A percentile compares a stretch with the other conserved stretches of the same genome.
phyloP scores from a whole-genome alignment of 805 yeast species.

The Wickerhamomyces subpelliculosus region DNA sequence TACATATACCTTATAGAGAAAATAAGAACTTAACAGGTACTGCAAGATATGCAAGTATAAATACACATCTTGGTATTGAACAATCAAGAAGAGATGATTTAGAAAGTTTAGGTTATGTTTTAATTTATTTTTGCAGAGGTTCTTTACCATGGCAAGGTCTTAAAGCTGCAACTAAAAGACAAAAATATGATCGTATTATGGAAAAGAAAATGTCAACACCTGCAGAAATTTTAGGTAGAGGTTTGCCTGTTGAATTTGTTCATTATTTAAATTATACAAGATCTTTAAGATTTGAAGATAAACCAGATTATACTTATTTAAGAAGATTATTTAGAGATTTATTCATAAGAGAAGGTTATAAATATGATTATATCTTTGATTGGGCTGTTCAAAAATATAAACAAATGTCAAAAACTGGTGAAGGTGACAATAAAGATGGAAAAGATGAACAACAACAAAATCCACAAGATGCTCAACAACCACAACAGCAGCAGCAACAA shows the following conservation, averaged over 20 bases:
- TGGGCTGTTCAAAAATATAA: conserved; percentile 88
- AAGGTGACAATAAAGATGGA: conserved; percentile 1
- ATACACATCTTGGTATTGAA: conserved; percentile 95
- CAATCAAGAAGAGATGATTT: conserved; percentile 95
- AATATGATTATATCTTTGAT: conserved; percentile 91
- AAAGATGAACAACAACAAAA: conserved; percentile 7
- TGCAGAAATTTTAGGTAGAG: conserved; percentile 78
- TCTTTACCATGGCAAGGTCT: conserved; percentile 98
- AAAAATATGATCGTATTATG: conserved; percentile 92
- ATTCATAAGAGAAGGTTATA: conserved; percentile 79
- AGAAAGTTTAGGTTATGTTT: conserved; percentile 90
- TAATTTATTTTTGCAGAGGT: conserved; percentile 91
- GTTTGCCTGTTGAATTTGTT: conserved; percentile 85
- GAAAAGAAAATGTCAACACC: conserved; percentile 92
- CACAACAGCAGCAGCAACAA: conserved; percentile 5
- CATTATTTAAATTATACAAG: conserved; percentile 82
- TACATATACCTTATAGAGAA: conserved; percentile 94
- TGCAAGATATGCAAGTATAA: conserved; percentile 91
- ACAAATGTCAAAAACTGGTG: conserved; percentile 10
- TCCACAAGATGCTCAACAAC: conserved; percentile 8
- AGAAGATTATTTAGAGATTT: conserved; percentile 87
- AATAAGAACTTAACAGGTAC: conserved; percentile 96
- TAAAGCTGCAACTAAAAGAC: conserved; percentile 94
- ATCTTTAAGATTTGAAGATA: conserved; percentile 88
- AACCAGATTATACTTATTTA: conserved; percentile 87